A percentile compares a stretch with the other conserved stretches of the same genome.
These are phyloP conservation scores for Misopates orontium DNA, from an alignment of 257 asterid genomes.

Conservation along the genomic window DNA sequence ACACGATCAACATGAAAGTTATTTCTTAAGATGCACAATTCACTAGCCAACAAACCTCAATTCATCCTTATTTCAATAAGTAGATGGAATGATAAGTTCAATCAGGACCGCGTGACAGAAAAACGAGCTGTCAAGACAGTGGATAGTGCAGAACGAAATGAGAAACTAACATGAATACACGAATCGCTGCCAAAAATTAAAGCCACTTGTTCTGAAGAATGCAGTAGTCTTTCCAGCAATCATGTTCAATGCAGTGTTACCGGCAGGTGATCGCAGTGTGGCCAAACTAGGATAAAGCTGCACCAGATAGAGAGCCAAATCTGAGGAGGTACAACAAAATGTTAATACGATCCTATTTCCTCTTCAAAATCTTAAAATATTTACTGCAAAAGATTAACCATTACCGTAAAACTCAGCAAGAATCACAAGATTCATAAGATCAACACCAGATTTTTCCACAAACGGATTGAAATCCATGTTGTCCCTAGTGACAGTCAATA, in stretches of 20 bases:
- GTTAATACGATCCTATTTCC: neutral
- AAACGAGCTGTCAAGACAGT: neutral
- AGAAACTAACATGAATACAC: slow-evolving; percentile 35
- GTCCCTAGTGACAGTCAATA: slow-evolving; percentile 41
- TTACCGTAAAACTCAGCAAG: slow-evolving; percentile 45
- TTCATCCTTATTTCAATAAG: neutral
- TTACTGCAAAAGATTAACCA: neutral
- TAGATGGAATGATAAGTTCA: neutral
- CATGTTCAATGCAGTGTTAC: slow-evolving; percentile 34
- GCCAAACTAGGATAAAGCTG: slow-evolving; percentile 40
- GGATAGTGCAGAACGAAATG: neutral
- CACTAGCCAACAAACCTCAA: neutral
- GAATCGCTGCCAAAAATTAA: slow-evolving; percentile 30
- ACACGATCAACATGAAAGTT: neutral
- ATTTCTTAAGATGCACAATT: neutral
- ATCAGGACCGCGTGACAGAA: neutral
- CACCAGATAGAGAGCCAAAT: slow-evolving; percentile 39
- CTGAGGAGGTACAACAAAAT: slow-evolving; percentile 19
- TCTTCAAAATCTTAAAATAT: neutral
- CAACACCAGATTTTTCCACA: slow-evolving; percentile 33
- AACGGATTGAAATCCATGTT: slow-evolving; percentile 36
- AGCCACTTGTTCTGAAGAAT: slow-evolving; percentile 28
- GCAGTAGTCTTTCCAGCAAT: slow-evolving; percentile 38
- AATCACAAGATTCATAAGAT: slow-evolving; percentile 39
- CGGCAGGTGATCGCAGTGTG: slow-evolving; percentile 32